phyloP scores from a whole-genome alignment of 768 basidiomycete species.

The Albatrellus ellisii region DNA sequence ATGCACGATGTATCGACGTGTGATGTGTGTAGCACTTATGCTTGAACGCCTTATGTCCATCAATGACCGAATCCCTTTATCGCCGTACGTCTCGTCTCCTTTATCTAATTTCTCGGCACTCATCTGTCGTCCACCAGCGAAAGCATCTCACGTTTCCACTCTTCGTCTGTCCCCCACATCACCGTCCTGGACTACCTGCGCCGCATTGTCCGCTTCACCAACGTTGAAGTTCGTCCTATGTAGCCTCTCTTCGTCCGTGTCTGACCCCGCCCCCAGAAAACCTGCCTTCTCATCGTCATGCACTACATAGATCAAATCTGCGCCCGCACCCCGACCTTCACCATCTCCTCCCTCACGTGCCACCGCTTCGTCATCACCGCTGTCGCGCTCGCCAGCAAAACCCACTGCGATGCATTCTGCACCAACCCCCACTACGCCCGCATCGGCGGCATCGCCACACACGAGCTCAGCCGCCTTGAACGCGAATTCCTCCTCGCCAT shows the following conservation, averaged over 20 bases:
- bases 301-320: constrained; percentile 94
- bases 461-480: constrained; percentile 90
- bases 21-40: constrained; percentile 85
- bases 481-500: constrained; percentile 85
- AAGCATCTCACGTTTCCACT: constrained; percentile 93
- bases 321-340: constrained; percentile 76
- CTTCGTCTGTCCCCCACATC: constrained; percentile 80
- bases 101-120: constrained; percentile 12
- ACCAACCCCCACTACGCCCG: constrained; percentile 91
- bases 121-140: constrained; percentile 36
- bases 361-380: constrained; percentile 96
- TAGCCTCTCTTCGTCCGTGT: background rate
- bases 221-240: constrained; percentile 64
- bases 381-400: constrained; percentile 87
- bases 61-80: constrained; percentile 92
- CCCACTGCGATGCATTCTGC: constrained; percentile 91
- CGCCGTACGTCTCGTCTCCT: constrained; percentile 36
- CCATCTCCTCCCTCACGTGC: constrained; percentile 88
- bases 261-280: constrained; percentile 34
- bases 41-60: constrained; percentile 86
- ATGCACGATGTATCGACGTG: no score
- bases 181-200: constrained; percentile 84
- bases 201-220: constrained; percentile 90
- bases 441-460: constrained; percentile 87
- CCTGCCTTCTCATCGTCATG: constrained; percentile 69